Evolutionary conservation across 108 stramenopile species (phyloP), one percentile per base, ranked within the genome.

Genomic region (Nitzschia palea): DNA sequence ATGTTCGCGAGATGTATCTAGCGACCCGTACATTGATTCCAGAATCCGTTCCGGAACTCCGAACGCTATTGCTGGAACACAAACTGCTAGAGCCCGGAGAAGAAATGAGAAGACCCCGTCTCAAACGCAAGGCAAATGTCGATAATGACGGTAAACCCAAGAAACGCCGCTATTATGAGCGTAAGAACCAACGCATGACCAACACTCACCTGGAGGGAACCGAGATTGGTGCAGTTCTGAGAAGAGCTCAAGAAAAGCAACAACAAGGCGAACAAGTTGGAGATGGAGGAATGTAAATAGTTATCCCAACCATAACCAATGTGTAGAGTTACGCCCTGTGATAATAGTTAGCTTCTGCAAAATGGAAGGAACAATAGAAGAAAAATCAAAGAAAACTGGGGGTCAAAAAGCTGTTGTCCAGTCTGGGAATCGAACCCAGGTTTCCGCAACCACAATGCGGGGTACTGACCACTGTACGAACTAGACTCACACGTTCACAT

Each of bases 211-310:
- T 95, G 64, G 83, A 82, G 55, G 88, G 90, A 3, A 91, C 89
- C 5, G 84, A 86, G 32, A 88, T 90, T 67, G 93, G 93, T 26
- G 81, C 84, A 14, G 79, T 81, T 33, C 57, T 95, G 31, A 75
- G 80, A 6, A 62, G 64, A 17, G 93, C 93, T 6, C 64, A 79
- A 25, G 90, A 91, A 63, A 83, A 79, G 62, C 92, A 94, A 59
- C 66, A 73, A 27, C 87, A 86, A 53, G 92, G 92, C 3, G 83
- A 94, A 53, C 32, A 76, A 37, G 92, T 94, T 26, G 92, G 92
- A 33, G 92, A 94, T 74, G 92, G 92, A 44, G 92, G 92, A 40
- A 94, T 94, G 92, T 94, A 87, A 66, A n/a, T n/a, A n/a, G n/a
- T n/a, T n/a, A n/a, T n/a, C n/a, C n/a, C n/a, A n/a, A n/a, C n/a